Evolutionary conservation across 169 alveolate genomes (phyloP), one percentile per base, ranked within the genome.

Genomic region (Cryptosporidium xiaoi): DNA sequence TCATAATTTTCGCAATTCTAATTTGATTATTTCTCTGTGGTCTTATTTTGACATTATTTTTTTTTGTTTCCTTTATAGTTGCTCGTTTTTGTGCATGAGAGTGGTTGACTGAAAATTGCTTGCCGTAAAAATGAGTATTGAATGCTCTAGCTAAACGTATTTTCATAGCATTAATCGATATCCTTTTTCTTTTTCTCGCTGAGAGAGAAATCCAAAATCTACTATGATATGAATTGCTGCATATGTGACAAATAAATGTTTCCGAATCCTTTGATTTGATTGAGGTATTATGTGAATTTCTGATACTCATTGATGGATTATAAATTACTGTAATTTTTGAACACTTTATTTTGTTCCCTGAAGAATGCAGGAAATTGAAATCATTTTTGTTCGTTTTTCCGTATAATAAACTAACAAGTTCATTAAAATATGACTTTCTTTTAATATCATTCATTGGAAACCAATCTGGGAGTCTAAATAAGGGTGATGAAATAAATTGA

Each of bases 401-500:
- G n/a, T 34, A 60, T 13, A 60, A 18, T 58, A 16, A 7, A 34
- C 50, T 60, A 60, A 60, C 18, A 6, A 77, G 27, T 44, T 77
- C 71, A 44, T 60, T 60, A 8, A 77, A 77, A 60, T 60, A 77
- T 20, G 65, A 40, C 15, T 77, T 71, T 40, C 29, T 62, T 13
- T 13, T 18, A 27, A 77, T 56, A 40, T 77, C 27, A 40, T 44
- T 77, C 8, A 29, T 53, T 16, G 83, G 20, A 31, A 77, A 77
- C 87, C 87, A 77, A 10, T 60, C 51, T 2, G 87, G 87, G 33
- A 77, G 69, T 16, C 71, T 27, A 77, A 77, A 77, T 60, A 40
- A 36, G n/a, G 71, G 48, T 31, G 87, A 77, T 1, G 56, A 20
- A 29, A 77, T 77, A 60, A 77, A 77, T 60, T 77, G 56, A 36